phyloP scores from a whole-genome alignment of 805 yeast genomes.

The Yarrowia hollandica region DNA sequence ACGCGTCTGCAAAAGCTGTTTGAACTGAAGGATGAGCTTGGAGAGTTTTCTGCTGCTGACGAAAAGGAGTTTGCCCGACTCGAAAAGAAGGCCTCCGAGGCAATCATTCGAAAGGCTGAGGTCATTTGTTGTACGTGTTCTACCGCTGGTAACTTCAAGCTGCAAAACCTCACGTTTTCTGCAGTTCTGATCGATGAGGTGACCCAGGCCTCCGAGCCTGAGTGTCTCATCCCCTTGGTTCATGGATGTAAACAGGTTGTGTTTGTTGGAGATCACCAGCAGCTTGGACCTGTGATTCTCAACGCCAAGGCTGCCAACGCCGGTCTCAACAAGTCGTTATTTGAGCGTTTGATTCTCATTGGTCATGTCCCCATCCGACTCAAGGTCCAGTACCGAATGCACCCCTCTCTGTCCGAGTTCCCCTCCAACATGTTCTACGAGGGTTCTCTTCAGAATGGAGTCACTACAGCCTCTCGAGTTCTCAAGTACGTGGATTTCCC shows the following conservation, averaged over 20 bases:
- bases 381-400: slow-evolving; percentile 94
- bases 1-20: slow-evolving; percentile 58
- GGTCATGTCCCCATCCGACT: slow-evolving; percentile 84
- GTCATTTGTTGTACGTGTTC: slow-evolving; percentile 90
- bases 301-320: slow-evolving; percentile 81
- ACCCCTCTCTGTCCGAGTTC: slow-evolving; percentile 82
- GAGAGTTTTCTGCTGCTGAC: slow-evolving; percentile 64
- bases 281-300: slow-evolving; percentile 86
- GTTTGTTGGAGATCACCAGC: slow-evolving; percentile 94
- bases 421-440: slow-evolving; percentile 91
- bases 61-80: slow-evolving; percentile 47
- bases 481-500: slow-evolving; percentile 64
- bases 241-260: slow-evolving; percentile 88
- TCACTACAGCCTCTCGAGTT: slow-evolving; percentile 69
- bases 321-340: slow-evolving; percentile 81
- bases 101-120: slow-evolving; percentile 57
- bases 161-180: slow-evolving; percentile 58
- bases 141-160: slow-evolving; percentile 80
- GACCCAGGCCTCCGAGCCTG: slow-evolving; percentile 94
- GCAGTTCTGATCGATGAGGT: slow-evolving; percentile 88
- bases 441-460: slow-evolving; percentile 89
- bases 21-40: slow-evolving; percentile 60
- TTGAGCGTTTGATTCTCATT: slow-evolving; percentile 77
- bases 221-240: slow-evolving; percentile 81
- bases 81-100: slow-evolving; percentile 51